Evolutionary conservation across 129 eudicot species (phyloP), one percentile per base, ranked within the genome.

Genomic region (Scalesia atractyloides): DNA sequence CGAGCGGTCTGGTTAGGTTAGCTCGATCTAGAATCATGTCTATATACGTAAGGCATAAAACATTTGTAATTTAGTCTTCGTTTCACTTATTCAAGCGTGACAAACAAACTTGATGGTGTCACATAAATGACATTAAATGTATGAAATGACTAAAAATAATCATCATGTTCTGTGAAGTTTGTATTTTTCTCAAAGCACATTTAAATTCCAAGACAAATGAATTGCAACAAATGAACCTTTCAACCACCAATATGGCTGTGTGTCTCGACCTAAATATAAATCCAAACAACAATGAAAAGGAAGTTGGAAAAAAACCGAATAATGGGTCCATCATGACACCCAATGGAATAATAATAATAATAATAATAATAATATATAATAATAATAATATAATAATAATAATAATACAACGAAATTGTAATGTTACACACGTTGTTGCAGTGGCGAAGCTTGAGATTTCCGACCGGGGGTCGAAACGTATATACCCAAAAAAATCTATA

Each of bases 201-300:
- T 76, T 18, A 68, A 58, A 36, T 68, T 58, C 69, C 43, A 47
- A 74, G 73, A 75, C 66, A 75, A 62, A 74, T 64, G 66, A 75
- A 75, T 43, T 33, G 73, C 58, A 77, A 18, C 70, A 61, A 77
- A 70, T 69, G 66, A 69, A 77, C 81, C 72, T 61, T 69, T 62
- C 76, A 77, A 77, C 81, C 64, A 70, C 72, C 57, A 77, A 51
- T 44, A 49, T 19, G 65, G 71, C 66, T 20, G 64, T 69, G 75
- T 68, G 76, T 69, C 71, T 48, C 13, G 72, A 53, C 34, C 17
- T 26, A 77, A 51, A 12, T 66, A 66, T 66, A 43, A 62, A 75
- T 65, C 73, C 79, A 65, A 75, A 34, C 48, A 39, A 66, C 60
- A 75, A n/a, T 49, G 41, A 7, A 52, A 18, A 64, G 30, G 18